phyloP scores from a whole-genome alignment of 164 flowering plant species.

The Chimonanthus salicifolius region DNA sequence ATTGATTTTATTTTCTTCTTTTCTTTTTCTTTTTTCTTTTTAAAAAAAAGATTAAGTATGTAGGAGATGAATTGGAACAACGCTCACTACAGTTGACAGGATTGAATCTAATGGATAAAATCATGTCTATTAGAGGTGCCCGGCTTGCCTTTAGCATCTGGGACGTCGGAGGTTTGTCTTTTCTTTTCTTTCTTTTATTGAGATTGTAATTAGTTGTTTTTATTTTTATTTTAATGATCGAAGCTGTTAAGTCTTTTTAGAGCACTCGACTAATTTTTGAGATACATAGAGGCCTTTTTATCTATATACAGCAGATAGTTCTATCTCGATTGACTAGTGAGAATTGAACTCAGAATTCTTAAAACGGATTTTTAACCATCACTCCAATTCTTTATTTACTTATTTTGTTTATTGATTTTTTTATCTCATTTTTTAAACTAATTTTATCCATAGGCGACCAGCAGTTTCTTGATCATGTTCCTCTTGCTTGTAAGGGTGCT shows the following conservation, averaged over 20 bases:
- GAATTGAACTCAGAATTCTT: no score
- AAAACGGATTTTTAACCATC: no score
- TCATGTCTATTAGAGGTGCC: slow-evolving; percentile 52
- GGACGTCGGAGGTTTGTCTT: slow-evolving; percentile 81
- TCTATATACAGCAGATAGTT: no score
- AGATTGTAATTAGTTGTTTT: no score
- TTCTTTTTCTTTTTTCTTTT: background rate
- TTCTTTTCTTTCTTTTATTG: background rate
- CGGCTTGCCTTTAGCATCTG: slow-evolving; percentile 72
- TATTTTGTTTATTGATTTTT: no score
- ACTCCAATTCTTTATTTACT: no score
- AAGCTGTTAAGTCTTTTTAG: no score
- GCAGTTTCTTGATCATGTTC: slow-evolving; percentile 55
- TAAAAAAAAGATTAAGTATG: slow-evolving; percentile 55
- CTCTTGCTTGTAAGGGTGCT: slow-evolving; percentile 82
- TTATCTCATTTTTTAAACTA: no score
- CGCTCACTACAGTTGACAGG: slow-evolving; percentile 57
- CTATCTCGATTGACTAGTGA: no score
- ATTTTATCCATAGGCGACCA: slow-evolving; percentile 47
- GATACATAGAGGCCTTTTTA: no score
- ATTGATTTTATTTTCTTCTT: slow-evolving; percentile 2
- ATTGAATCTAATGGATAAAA: slow-evolving; percentile 72
- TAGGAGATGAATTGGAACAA: slow-evolving; percentile 66
- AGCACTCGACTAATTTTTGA: no score
- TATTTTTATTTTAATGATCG: no score